These are phyloP conservation scores for Botrytis byssoidea DNA, from an alignment of 2,329 filamentous ascomycete genomes.

Conservation along the genomic window DNA sequence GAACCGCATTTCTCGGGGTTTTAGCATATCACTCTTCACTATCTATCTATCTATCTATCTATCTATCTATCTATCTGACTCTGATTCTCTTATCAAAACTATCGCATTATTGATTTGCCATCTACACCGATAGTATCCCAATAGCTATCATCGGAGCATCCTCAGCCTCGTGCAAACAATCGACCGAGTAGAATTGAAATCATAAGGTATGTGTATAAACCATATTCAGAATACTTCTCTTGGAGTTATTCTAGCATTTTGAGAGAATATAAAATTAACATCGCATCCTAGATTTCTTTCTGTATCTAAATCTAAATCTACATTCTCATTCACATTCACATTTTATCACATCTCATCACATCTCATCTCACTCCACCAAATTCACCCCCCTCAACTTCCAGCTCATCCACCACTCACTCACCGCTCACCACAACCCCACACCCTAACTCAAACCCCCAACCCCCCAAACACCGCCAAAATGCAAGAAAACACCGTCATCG, in stretches of 20 bases:
- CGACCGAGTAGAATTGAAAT: neutral
- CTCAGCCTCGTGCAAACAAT: neutral
- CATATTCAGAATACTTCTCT: neutral
- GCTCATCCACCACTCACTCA: neutral
- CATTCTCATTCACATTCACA: neutral
- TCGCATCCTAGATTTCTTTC: neutral
- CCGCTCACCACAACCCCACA: neutral
- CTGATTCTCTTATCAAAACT: neutral
- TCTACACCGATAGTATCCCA: constrained; percentile 1
- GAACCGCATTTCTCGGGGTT: neutral
- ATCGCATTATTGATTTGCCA: neutral
- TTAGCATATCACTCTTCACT: neutral
- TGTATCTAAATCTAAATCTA: neutral
- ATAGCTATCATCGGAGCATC: neutral
- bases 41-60: neutral
- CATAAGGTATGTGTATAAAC: neutral
- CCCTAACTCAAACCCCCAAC: neutral
- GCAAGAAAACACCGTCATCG: constrained; percentile 67
- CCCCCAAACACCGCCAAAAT: constrained; percentile 43
- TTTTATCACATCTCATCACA: neutral
- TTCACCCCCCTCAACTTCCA: neutral
- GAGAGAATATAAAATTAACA: neutral
- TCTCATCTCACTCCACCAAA: neutral
- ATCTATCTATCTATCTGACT: neutral
- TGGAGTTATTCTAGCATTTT: accelerated